Base-by-base conservation (phyloP, 2,329 filamentous ascomycete species). In the Davidsoniella neocaledoniae region DNA sequence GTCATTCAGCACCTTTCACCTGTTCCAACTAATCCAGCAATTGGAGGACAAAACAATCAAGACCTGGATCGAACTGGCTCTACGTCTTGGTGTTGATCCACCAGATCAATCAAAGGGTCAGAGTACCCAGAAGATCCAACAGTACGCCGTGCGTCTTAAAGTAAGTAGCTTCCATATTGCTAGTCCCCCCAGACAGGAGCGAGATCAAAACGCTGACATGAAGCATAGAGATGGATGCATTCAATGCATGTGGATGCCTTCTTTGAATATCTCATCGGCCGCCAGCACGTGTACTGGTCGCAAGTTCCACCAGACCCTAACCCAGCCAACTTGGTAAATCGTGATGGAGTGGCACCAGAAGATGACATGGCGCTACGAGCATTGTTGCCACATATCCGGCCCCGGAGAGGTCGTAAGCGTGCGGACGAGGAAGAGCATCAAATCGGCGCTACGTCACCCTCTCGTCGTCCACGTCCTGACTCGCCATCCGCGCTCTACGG, bases 181-280 rank as follows among this genome's bases (percentile, higher is more conserved):
- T 33, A 9, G 8, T 6, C 25, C n/a, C 16, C n/a, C 33, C 36
- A 23, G 40, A 16, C 25, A 23, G 10, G 12, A 14, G n/a, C 6
- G 12, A 16, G 16, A 25, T 2, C 12, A 29, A 14, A 16, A 37
- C 14, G 25, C 17, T 17, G 42, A 4, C 14, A 45, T 26, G 7
- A 16, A 19, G n/a, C 43, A 38, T 58, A 85, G 84, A 81, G 90
- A 60, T 95, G 88, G 88, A 91, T 95, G 85, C 86, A 86, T 61
- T 88, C 87, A 4, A 90, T 94, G 83, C 88, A 94, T 62, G 79
- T 94, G 48, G 86, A 94, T 68, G 84, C 86, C 9, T 95, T 95
- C 62, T 95, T 94, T 59, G 86, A 94, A 61, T 95, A 86, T 61
- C 76, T 93, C 17, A 72, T 90, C 54, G 52, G 43, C n/a, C 46